These are phyloP conservation scores for Penicillium ochrochloron DNA, from an alignment of 495 filamentous ascomycete genomes.

Conservation along the genomic window DNA sequence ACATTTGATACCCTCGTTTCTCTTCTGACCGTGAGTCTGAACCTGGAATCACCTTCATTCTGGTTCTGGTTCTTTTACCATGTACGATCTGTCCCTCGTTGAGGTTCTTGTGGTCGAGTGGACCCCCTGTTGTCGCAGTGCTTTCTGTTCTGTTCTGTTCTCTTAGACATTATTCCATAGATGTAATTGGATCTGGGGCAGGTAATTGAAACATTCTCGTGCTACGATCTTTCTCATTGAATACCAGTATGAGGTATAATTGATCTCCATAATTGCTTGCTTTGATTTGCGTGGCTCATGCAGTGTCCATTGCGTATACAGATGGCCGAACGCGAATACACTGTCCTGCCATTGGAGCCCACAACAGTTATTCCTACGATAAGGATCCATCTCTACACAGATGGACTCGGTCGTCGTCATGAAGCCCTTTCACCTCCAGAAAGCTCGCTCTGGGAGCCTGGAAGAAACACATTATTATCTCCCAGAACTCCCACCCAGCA, in stretches of 20 bases:
- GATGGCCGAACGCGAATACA: neutral
- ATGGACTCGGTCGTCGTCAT: neutral
- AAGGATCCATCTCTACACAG: neutral
- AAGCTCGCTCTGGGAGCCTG: neutral
- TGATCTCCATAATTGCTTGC: neutral
- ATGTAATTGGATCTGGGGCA: conserved; percentile 10
- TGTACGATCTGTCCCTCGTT: conserved; percentile 26
- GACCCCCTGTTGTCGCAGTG: neutral
- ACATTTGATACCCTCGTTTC: conserved; percentile 32
- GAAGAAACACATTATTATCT: too few relatives aligned
- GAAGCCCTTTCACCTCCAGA: neutral
- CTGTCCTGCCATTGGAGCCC: neutral
- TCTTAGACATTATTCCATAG: conserved; percentile 18
- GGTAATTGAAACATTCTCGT: neutral
- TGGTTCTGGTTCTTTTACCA: conserved; percentile 1
- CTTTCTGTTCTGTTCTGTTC: neutral
- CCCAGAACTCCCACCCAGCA: neutral
- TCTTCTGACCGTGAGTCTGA: neutral
- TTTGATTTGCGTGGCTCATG: neutral
- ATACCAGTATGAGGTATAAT: neutral
- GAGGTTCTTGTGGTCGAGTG: neutral
- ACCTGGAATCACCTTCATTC: neutral
- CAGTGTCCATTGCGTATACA: neutral
- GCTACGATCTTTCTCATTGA: neutral
- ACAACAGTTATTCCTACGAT: neutral